A percentile compares a stretch with the other conserved stretches of the same genome.
Evolutionary conservation across 164 flowering plant genomes (phyloP).

Genomic region (Warburgia ugandensis): DNA sequence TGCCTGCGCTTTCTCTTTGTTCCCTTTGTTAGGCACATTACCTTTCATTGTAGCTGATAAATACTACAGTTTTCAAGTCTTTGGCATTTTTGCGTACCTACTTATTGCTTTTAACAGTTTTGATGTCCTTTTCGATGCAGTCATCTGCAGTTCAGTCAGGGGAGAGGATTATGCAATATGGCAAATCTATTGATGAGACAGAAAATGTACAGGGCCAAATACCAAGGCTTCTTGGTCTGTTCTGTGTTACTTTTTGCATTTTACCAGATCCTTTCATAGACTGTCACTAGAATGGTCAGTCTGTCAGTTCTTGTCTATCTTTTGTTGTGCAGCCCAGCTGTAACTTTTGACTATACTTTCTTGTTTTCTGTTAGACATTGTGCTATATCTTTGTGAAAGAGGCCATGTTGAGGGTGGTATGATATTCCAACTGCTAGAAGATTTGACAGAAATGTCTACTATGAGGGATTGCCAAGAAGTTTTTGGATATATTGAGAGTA

Average conservation of each 20-base stretch:
- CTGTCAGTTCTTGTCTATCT: too few species aligned
- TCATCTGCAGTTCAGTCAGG: constrained; percentile 79
- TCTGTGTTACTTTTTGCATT: too few species aligned
- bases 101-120: background rate
- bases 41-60: background rate
- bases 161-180: constrained; percentile 79
- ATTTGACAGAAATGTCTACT: constrained; percentile 98
- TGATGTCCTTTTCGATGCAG: constrained; percentile 28
- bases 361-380: constrained; percentile 51
- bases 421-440: constrained; percentile 97
- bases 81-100: background rate
- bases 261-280: too few species aligned
- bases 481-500: constrained; percentile 92
- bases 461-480: constrained; percentile 94
- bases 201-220: constrained; percentile 61
- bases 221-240: constrained; percentile 87
- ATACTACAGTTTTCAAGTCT: background rate
- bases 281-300: too few species aligned
- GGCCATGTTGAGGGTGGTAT: constrained; percentile 96
- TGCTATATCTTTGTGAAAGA: constrained; percentile 90
- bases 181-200: constrained; percentile 70
- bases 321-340: too few species aligned
- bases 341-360: background rate
- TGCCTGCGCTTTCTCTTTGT: too few species aligned
- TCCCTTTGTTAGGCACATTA: too few species aligned